These are phyloP conservation scores for Tetrapisispora arboricola DNA, from an alignment of 805 yeast species.

Conservation along the genomic window DNA sequence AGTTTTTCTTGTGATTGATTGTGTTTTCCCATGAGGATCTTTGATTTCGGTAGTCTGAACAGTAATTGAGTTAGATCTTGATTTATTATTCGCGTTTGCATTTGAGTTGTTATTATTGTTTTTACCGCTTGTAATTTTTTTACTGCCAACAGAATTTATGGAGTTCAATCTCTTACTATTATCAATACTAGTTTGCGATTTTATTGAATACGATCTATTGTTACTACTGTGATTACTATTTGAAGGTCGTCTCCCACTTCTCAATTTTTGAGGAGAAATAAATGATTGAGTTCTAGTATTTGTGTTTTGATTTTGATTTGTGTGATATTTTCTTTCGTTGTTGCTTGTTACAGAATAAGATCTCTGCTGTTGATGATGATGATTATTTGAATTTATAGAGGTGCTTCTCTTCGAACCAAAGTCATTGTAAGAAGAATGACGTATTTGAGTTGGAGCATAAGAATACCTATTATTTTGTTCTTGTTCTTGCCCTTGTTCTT, in stretches of 20 bases:
- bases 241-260: not conserved
- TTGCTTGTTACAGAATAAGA: slow-evolving; percentile 4
- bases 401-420: not conserved
- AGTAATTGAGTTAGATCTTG: slow-evolving; percentile 29
- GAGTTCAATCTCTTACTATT: slow-evolving; percentile 16
- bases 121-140: not conserved
- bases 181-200: slow-evolving; percentile 11
- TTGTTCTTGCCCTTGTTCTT: slow-evolving; percentile 5
- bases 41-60: slow-evolving; percentile 42
- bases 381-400: not conserved
- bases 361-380: slow-evolving; percentile 1
- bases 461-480: not conserved
- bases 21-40: slow-evolving; percentile 43
- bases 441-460: not conserved
- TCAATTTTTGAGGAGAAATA: not conserved
- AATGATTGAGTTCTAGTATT: slow-evolving; percentile 1
- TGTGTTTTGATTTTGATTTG: not conserved
- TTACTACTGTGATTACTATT: not conserved
- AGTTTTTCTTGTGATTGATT: slow-evolving; percentile 45
- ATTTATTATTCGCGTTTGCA: slow-evolving; percentile 2
- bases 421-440: slow-evolving; percentile 1
- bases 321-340: not conserved
- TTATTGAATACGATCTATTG: slow-evolving; percentile 12
- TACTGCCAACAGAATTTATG: slow-evolving; percentile 9
- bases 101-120: not conserved